Percentiles rank a stretch among this genome's conserved stretches.
These are phyloP conservation scores for Zasmidium cellare DNA, from an alignment of 2,329 filamentous ascomycete species.

Conservation along the genomic window DNA sequence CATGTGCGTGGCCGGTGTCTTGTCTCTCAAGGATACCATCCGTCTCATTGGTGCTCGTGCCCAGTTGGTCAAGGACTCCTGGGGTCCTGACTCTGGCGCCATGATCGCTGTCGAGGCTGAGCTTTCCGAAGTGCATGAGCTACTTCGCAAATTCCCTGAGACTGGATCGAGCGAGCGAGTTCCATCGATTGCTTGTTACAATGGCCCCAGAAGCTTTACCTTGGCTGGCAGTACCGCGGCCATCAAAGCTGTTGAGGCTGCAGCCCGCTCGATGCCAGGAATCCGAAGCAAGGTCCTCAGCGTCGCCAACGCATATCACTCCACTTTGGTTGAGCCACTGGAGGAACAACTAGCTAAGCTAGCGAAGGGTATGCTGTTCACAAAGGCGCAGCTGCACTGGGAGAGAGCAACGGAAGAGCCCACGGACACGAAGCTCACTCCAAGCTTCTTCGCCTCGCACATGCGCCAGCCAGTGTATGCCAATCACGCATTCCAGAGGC, in stretches of 20 bases:
- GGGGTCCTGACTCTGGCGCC: constrained; percentile 11
- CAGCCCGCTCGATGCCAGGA: too few relatives aligned
- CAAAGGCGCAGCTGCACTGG: constrained; percentile 2
- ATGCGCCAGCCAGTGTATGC: constrained; percentile 14
- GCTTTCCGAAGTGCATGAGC: background rate
- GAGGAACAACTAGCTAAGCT: constrained; percentile 1
- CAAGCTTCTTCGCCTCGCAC: constrained; percentile 6
- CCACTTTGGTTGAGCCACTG: constrained; percentile 11
- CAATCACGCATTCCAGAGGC: constrained; percentile 6
- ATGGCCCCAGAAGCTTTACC: constrained; percentile 9
- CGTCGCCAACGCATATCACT: constrained; percentile 18
- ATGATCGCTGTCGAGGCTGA: constrained; percentile 16
- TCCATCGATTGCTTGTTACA: constrained; percentile 19
- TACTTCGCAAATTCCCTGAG: background rate
- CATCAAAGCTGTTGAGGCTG: background rate
- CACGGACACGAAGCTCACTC: background rate
- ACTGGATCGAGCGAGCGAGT: too few relatives aligned
- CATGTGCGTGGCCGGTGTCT: constrained; percentile 7
- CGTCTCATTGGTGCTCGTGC: constrained; percentile 13
- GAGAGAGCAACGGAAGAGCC: background rate
- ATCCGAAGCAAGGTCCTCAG: constrained; percentile 11
- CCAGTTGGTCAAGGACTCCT: constrained; percentile 4
- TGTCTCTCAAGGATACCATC: constrained; percentile 10
- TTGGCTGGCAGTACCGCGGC: constrained; percentile 1
- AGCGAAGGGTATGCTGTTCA: constrained; percentile 5